Percentiles rank a stretch among this genome's conserved stretches.
Evolutionary conservation across 129 eudicot genomes (phyloP).

Genomic region (Flaveria brownii): DNA sequence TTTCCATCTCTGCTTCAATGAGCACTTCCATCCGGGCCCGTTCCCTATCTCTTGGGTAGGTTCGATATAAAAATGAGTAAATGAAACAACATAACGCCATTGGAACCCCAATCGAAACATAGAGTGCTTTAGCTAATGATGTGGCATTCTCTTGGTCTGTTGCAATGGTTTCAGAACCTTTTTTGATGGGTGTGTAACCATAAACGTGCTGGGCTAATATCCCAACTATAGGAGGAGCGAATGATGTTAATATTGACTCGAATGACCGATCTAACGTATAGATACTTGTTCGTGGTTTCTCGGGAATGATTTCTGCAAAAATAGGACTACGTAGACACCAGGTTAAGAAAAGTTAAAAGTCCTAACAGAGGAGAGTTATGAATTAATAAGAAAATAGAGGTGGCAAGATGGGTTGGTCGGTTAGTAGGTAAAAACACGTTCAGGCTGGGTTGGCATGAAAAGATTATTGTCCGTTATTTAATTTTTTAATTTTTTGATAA

Average conservation of each 20-base stretch:
- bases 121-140: constrained; percentile 79
- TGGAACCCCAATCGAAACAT: constrained; percentile 60
- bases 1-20: constrained; percentile 62
- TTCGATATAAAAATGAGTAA: constrained; percentile 68
- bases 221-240: constrained; percentile 85
- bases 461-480: no score
- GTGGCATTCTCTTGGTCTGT: constrained; percentile 70
- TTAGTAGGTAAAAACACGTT: no score
- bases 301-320: constrained; percentile 89
- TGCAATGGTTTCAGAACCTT: constrained; percentile 56
- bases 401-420: not conserved
- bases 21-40: constrained; percentile 75
- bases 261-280: constrained; percentile 83
- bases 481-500: no score
- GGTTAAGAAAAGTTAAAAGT: constrained; percentile 26
- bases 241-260: constrained; percentile 72
- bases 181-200: constrained; percentile 57
- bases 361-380: not conserved
- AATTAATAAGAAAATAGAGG: not conserved
- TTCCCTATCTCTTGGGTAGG: constrained; percentile 77
- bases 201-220: constrained; percentile 68
- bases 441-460: no score
- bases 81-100: constrained; percentile 70
- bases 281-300: constrained; percentile 69
- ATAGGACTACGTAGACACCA: constrained; percentile 64